Evolutionary conservation across 805 yeast species (phyloP), one percentile per base, ranked within the genome.

Genomic region (Cyberlindnera mycetangii): DNA sequence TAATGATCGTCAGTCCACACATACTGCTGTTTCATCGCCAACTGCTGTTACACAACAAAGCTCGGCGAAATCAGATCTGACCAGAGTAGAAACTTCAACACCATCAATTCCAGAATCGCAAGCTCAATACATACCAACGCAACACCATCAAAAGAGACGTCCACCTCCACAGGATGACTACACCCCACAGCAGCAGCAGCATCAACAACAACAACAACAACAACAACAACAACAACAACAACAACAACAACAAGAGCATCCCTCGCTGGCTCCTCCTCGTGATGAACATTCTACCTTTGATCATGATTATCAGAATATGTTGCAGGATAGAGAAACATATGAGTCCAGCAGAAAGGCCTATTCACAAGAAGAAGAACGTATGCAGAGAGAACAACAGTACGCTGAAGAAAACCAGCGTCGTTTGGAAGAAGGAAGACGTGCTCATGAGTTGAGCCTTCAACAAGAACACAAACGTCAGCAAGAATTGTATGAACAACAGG

Each of bases 71-170:
- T 37, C 49, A 4, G 52, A 49, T 12, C 11, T 16, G 5, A 45
- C 45, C 12, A 36, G 34, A 32, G 34, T 32, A 14, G 18, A 22
- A 7, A 24, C 45, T 12, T 5, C 32, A 15, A 15, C 36, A 18
- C 15, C 41, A n/a, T 40, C 45, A 21, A 27, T 35, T 20, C 15
- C 47, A 15, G 41, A 33, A 15, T 12, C 33, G 19, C 36, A 38
- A 30, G 15, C 22, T 19, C 39, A 37, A 21, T 46, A 44, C 36
- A 45, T 50, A n/a, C 53, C 53, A 34, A 51, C 46, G 32, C 49
- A 36, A 17, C 45, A 46, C 10, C 54, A 39, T 19, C 59, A 35
- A 20, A 54, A 51, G 37, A 54, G 59, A 49, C 58, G 60, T 35
- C 61, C 60, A 9, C 56, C 56, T 1, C 56, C 61, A 24, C 41